Base-by-base conservation (phyloP, 2,329 filamentous ascomycete genomes). In the Trichophyton benhamiae region DNA sequence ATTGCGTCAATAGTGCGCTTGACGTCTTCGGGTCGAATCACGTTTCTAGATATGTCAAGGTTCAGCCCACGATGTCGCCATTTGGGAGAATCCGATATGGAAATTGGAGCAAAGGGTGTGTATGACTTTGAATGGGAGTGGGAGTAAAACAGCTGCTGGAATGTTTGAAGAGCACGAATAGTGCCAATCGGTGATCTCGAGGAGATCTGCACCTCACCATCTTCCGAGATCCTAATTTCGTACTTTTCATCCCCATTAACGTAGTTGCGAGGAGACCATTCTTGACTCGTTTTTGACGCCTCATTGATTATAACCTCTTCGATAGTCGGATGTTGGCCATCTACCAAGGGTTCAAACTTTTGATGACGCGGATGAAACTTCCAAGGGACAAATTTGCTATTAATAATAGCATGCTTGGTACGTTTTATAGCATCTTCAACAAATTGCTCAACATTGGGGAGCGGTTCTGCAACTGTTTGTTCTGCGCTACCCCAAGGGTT, bases 1-100 rank as follows among this genome's bases (percentile, higher is more conserved):
- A 80, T 75, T 87, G 84, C 87, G 69, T 95, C 88, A 65, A 96
- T 88, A 60, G 85, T 89, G 58, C 85, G 83, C 68, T 85, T 80
- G 66, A 95, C 85, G 67, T 88, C 83, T 2, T 78, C 72, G 25
- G 88, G 76, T 0, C 83, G 80, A 72, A 87, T 88, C 75, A 81
- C 94, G 68, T 85, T 86, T 62, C 91, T 81, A 2, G 87, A 81
- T 48, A 89, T 84, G 69, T 95, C 91, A 67, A 95, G 77, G 67
- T 94, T 86, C 60, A 95, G 74, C 11, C 91, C 90, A 52, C 91
- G 85, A 73, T 95, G 88, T 13, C 80, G 73, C 72, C 89, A 95
- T 68, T 82, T 82, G 30, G 91, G 91, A 60, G 78, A 74, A 72
- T 95, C 91, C n/a, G 74, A 73, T 68, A 95, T 88, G 0, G 76